A percentile compares a stretch with the other conserved stretches of the same genome.
Evolutionary conservation across 495 filamentous ascomycete species (phyloP).

Genomic region (Chaetomium tenue): DNA sequence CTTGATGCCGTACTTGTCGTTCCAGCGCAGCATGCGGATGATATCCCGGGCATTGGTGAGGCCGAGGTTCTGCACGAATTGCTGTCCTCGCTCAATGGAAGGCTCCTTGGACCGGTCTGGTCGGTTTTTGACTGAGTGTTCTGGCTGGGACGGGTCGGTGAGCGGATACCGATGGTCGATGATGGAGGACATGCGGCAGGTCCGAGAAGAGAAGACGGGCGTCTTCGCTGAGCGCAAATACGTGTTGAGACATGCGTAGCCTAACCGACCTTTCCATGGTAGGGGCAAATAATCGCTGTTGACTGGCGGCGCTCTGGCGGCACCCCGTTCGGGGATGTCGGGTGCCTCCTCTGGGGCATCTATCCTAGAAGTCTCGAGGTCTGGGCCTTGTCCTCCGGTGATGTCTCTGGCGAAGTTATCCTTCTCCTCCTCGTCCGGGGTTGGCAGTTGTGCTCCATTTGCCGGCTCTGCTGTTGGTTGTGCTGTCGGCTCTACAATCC

Average conservation of each 20-base stretch:
- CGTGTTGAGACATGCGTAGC: conserved; percentile 91
- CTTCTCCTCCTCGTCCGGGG: conserved; percentile 14
- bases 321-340: conserved; percentile 48
- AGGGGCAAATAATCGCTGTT: conserved; percentile 84
- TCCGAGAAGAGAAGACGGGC: conserved; percentile 86
- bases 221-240: conserved; percentile 85
- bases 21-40: conserved; percentile 85
- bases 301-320: conserved; percentile 65
- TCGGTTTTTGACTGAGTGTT: conserved; percentile 77
- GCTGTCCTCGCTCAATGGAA: conserved; percentile 57
- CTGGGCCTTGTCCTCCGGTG: neutral
- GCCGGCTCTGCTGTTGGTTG: neutral
- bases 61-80: conserved; percentile 73
- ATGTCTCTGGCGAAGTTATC: conserved; percentile 1
- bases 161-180: conserved; percentile 84
- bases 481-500: neutral
- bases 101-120: conserved; percentile 70
- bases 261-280: conserved; percentile 89
- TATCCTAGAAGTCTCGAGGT: neutral
- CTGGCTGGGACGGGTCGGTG: conserved; percentile 66
- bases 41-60: conserved; percentile 82
- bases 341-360: conserved; percentile 32
- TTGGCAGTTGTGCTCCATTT: conserved; percentile 5
- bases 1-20: conserved; percentile 87
- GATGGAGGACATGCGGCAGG: conserved; percentile 88